phyloP scores from a whole-genome alignment of 2,329 filamentous ascomycete species.

The Penicillium griseofulvum region DNA sequence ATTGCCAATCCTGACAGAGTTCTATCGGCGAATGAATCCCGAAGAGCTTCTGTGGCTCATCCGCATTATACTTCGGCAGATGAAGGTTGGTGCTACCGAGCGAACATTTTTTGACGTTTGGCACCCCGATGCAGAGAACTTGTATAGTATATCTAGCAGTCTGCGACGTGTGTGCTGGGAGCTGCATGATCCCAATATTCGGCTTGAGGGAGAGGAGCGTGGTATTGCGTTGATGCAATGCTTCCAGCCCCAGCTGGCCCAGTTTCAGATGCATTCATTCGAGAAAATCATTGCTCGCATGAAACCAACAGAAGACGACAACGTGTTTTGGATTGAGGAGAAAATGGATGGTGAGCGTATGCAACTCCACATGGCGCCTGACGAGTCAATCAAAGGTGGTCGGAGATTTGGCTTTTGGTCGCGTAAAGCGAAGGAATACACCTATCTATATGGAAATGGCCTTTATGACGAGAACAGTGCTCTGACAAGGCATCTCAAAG shows the following conservation, averaged over 20 bases:
- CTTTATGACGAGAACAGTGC: slow-evolving; percentile 72
- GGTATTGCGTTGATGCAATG: slow-evolving; percentile 85
- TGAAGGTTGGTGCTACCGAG: slow-evolving; percentile 76
- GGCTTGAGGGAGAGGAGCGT: slow-evolving; percentile 71
- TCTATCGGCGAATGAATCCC: slow-evolving; percentile 88
- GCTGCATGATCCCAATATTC: slow-evolving; percentile 68
- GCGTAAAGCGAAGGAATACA: slow-evolving; percentile 93
- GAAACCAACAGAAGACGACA: slow-evolving; percentile 65
- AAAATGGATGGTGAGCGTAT: slow-evolving; percentile 96
- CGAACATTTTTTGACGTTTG: slow-evolving; percentile 81
- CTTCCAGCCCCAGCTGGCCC: slow-evolving; percentile 92
- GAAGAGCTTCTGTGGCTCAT: slow-evolving; percentile 94
- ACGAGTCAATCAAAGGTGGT: slow-evolving; percentile 66
- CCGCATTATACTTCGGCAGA: slow-evolving; percentile 81
- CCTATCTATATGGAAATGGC: slow-evolving; percentile 82
- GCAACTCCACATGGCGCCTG: slow-evolving; percentile 87
- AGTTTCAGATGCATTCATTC: slow-evolving; percentile 82
- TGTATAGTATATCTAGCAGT: slow-evolving; percentile 90
- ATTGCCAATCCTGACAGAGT: slow-evolving; percentile 72
- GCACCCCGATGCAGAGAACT: slow-evolving; percentile 72
- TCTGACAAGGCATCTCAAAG: slow-evolving; percentile 73
- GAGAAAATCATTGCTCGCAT: slow-evolving; percentile 72
- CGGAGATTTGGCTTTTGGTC: slow-evolving; percentile 86
- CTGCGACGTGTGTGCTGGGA: slow-evolving; percentile 94
- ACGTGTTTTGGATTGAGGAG: slow-evolving; percentile 93